Conservation (phyloP, 495 filamentous ascomycete species). For the Aspergillus steynii region DNA sequence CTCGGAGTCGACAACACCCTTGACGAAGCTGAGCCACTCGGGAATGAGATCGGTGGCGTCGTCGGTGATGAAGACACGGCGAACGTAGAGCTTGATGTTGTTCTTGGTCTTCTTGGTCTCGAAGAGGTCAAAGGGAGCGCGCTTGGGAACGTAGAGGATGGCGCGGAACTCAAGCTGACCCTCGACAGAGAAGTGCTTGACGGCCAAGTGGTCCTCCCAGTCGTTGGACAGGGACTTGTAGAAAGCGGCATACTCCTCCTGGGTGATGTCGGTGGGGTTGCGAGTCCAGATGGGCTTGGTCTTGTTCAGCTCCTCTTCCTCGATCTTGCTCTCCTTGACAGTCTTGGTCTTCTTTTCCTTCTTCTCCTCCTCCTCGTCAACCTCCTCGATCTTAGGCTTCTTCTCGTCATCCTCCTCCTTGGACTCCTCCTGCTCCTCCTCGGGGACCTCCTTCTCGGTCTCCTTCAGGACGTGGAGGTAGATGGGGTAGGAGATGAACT, state of each 20-base stretch:
- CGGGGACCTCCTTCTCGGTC: constrained; percentile 97
- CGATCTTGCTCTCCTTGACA: constrained; percentile 96
- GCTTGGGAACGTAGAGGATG: constrained; percentile 99
- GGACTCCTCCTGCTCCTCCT: constrained; percentile 84
- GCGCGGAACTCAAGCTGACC: constrained; percentile 99
- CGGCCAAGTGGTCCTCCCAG: constrained; percentile 98
- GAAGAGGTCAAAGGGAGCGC: constrained; percentile 98
- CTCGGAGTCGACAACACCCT: constrained; percentile 99
- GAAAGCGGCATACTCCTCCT: constrained; percentile 97
- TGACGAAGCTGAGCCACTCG: constrained; percentile 98
- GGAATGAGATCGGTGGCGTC: constrained; percentile 98
- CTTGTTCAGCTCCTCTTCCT: constrained; percentile 99
- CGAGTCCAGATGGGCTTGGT: constrained; percentile 99
- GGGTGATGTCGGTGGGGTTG: constrained; percentile 91
- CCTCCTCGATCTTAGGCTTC: constrained; percentile 73
- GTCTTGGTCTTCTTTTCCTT: constrained; percentile 98
- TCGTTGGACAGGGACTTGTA: constrained; percentile 99
- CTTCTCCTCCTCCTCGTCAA: constrained; percentile 82
- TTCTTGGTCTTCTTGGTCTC: constrained; percentile 99
- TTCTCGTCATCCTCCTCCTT: constrained; percentile 82
- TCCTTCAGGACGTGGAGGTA: constrained; percentile 99
- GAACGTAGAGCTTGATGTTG: constrained; percentile 99
- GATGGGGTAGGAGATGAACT: constrained; percentile 99
- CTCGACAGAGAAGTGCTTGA: constrained; percentile 99
- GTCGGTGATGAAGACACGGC: constrained; percentile 99